Evolutionary conservation across 768 basidiomycete species (phyloP), one percentile per base, ranked within the genome.

Genomic region (Exsudoporus frostii): DNA sequence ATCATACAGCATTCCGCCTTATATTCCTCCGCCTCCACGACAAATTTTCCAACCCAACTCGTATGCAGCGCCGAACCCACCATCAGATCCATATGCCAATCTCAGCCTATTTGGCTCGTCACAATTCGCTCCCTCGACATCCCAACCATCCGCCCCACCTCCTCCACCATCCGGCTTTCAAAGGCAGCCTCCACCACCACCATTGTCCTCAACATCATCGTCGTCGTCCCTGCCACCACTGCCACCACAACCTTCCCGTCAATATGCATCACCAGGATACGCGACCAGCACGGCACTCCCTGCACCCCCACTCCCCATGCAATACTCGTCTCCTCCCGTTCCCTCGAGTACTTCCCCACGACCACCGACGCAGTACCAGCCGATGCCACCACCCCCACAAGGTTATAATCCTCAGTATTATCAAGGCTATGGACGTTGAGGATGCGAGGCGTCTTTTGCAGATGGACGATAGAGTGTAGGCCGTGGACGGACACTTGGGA

Each of bases 71-170:
- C 39, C 62, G 15, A 64, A 45, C 8, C 61, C 64, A 45, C 56
- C 67, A 9, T 39, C 48, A 33, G 69, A 75, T 57, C 75, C 76
- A 15, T 76, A 78, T 50, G 71, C 70, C 9, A 55, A 17, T 38
- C 60, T 74, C 11, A 63, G 66, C 17, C 29, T 69, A 20, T 64
- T 73, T 29, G 61, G 66, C 34, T 58, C 64, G 19, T 48, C 64
- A 20, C 60, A 49, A 3, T 55, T 50, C 6, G 19, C 55, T 2
- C 0, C 51, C 7, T 19, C 62, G 11, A n/a, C 54, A 10, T n/a
- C 42, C 3, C 56, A 48, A 47, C 29, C 55, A 20, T 44, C 61
- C 29, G 45, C 66, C 19, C 60, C 57, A 17, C 64, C 62, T 6
- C 61, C 48, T 11, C 68, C 58, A 34, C 60, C 62, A 20, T 56